Percentiles rank a stretch among this genome's conserved stretches.
Conservation (phyloP, 352 stramenopile genomes). For the Phytophthora niederhauseri region DNA sequence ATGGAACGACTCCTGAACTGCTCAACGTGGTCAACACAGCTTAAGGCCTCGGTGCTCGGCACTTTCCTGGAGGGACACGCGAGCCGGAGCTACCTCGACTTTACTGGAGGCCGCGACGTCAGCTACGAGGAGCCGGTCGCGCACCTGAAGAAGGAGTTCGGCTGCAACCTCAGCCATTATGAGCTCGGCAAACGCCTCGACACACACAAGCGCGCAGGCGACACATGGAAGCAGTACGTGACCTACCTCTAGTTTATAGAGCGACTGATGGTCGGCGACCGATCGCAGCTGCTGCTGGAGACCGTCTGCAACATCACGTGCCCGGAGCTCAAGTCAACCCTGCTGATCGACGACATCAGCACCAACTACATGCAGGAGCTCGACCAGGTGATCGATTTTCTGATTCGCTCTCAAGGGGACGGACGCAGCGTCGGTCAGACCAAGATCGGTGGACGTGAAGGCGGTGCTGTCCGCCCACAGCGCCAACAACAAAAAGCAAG, state of each 20-base stretch:
- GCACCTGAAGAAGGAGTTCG: conserved; percentile 14
- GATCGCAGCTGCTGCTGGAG: conserved; percentile 9
- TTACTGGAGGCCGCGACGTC: not conserved
- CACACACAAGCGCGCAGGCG: conserved; percentile 7
- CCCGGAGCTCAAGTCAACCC: conserved; percentile 17
- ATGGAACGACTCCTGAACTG: conserved; percentile 13
- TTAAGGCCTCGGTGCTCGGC: conserved; percentile 12
- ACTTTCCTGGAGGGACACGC: conserved; percentile 10
- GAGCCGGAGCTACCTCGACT: conserved; percentile 6
- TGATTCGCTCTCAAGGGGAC: not conserved
- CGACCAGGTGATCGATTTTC: conserved; percentile 8
- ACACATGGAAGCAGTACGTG: conserved; percentile 14
- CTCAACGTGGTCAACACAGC: conserved; percentile 3
- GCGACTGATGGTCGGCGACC: conserved; percentile 12
- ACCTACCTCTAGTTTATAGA: conserved; percentile 17
- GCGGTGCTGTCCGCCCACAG: not conserved
- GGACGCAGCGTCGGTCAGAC: not conserved
- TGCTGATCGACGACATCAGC: not conserved
- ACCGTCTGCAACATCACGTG: conserved; percentile 11
- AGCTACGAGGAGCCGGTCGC: conserved; percentile 5
- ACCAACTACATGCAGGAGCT: conserved; percentile 7
- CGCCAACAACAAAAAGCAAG: not conserved
- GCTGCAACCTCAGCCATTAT: conserved; percentile 18
- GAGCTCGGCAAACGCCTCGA: conserved; percentile 8
- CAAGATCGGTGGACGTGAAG: not conserved